phyloP scores from a whole-genome alignment of 495 filamentous ascomycete species.

The Penicillium atrosanguineum region DNA sequence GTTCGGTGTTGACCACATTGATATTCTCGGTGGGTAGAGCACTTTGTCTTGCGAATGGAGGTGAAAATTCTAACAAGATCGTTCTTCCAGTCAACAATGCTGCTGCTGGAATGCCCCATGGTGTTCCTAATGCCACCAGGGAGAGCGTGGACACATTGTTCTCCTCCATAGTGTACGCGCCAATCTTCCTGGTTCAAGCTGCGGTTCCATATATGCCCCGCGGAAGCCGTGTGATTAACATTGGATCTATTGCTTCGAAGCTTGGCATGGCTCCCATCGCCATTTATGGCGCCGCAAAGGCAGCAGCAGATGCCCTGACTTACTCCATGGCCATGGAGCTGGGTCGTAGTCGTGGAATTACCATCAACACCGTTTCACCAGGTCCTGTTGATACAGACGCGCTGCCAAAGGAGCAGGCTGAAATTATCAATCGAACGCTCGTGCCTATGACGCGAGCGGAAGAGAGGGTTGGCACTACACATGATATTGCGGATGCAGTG shows the following conservation, averaged over 20 bases:
- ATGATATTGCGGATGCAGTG: constrained; percentile 49
- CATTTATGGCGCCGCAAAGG: constrained; percentile 32
- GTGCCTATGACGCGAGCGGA: constrained; percentile 23
- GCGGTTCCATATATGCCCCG: constrained; percentile 39
- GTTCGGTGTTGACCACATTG: constrained; percentile 18
- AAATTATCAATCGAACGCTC: constrained; percentile 10
- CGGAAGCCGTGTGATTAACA: constrained; percentile 45
- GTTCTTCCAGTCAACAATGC: constrained; percentile 14
- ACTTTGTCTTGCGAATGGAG: too few species aligned
- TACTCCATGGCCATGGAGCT: constrained; percentile 33
- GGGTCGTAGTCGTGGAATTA: constrained; percentile 30
- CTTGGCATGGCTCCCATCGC: constrained; percentile 16
- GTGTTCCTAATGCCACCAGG: constrained; percentile 8
- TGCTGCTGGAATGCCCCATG: constrained; percentile 5
- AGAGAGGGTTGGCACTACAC: constrained; percentile 26
- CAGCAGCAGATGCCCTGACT: constrained; percentile 32
- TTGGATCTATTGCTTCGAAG: constrained; percentile 40
- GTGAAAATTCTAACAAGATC: background rate
- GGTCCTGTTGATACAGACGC: constrained; percentile 38
- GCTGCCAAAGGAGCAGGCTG: constrained; percentile 23
- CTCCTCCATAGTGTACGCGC: constrained; percentile 32
- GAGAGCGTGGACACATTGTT: constrained; percentile 19
- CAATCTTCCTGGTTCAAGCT: constrained; percentile 39
- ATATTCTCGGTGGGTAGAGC: constrained; percentile 24
- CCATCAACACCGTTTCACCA: constrained; percentile 37